Evolutionary conservation across 768 basidiomycete species (phyloP), one percentile per base, ranked within the genome.

Genomic region (Lenzites betulinus): DNA sequence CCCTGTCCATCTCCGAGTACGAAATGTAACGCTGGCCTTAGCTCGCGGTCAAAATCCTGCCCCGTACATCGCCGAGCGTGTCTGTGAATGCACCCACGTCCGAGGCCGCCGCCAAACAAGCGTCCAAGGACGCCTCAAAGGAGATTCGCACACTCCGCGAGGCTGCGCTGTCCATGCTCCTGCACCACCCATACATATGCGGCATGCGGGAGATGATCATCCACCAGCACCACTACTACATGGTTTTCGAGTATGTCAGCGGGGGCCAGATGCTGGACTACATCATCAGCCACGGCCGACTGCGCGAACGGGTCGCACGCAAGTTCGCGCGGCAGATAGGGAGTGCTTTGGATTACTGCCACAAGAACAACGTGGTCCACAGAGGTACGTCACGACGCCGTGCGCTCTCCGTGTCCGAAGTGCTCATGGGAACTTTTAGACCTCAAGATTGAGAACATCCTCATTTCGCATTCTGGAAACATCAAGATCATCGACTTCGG

Each of bases 401-500:
- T 59, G 22, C 15, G 36, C 11, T 33, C 30, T 72, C 75, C n/a
- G 43, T 41, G 51, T 22, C 8, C 20, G 15, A 2, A 16, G 49
- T 47, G 46, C 51, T 46, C 59, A 64, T 41, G 30, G 47, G 50
- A 47, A 38, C 49, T 8, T 20, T 20, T 62, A 85, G 89, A 99
- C 78, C 89, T 99, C 66, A 99, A 99, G 81, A 99, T 99, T 71
- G 96, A 99, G 77, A 98, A 98, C 78, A 99, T 99, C 69, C 89
- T 99, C 71, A 98, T 99, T 66, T 97, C 94, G 1, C 94, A 97
- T 65, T 92, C 92, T 0, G 97, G 97, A 12, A 98, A 98, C 77
- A 98, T 98, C 81, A 99, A 98, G 82, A 98, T 98, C 63, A 99
- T 98, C 73, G 96, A 99, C 76, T 99, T 98, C 75, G 97, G 97